Evolutionary conservation across 176 grass and related monocot genomes (phyloP).

Genomic region (Tuctoria greenei): DNA sequence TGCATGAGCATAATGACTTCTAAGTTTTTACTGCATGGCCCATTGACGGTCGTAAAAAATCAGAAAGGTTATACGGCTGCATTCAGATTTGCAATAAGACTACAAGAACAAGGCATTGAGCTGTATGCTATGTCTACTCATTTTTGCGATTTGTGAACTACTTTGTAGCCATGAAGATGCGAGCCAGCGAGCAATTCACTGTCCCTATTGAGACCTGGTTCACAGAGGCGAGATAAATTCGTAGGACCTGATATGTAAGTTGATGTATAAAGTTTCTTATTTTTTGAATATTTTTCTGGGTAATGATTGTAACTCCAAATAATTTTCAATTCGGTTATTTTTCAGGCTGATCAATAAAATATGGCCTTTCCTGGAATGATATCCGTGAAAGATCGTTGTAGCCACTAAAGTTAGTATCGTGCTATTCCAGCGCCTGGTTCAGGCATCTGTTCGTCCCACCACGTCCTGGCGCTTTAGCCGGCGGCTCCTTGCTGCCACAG

Average conservation of each 20-base stretch:
- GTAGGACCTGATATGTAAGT: neutral
- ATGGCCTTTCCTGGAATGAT: too few species aligned
- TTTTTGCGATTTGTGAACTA: neutral
- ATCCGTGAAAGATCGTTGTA: too few species aligned
- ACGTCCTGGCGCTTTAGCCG: too few species aligned
- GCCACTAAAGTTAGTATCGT: too few species aligned
- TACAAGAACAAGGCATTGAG: neutral
- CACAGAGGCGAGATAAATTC: constrained; percentile 1
- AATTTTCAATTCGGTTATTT: too few species aligned
- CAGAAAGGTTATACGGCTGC: neutral
- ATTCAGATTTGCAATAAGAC: constrained; percentile 11
- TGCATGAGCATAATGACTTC: neutral
- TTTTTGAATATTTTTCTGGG: neutral
- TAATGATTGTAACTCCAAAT: too few species aligned
- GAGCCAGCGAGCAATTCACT: constrained; percentile 12
- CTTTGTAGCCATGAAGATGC: neutral
- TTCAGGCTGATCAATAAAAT: too few species aligned
- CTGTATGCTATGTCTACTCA: constrained; percentile 9
- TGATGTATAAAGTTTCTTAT: neutral
- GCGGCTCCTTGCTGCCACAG: too few species aligned
- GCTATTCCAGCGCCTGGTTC: too few species aligned
- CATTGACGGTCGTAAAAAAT: neutral
- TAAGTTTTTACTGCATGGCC: neutral
- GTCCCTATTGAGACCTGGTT: constrained; percentile 7
- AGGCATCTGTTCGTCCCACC: too few species aligned